Evolutionary conservation across 2,329 filamentous ascomycete species (phyloP), one percentile per base, ranked within the genome.

Genomic region (Volutella citrinella): DNA sequence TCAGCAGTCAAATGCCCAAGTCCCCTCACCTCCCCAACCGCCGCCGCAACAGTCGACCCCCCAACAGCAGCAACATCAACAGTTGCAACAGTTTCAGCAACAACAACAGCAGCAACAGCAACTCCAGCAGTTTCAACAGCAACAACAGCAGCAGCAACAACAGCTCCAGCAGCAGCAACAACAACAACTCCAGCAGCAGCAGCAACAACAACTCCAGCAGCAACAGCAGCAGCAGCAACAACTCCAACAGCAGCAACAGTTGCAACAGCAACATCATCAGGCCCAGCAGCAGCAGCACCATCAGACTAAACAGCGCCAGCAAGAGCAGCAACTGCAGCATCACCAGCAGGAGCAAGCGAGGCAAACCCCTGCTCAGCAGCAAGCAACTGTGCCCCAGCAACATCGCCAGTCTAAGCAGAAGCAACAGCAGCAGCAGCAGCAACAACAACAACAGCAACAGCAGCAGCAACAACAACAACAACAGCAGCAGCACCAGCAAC

Each of bases 71-170:
- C 35, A 39, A 4, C 41, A 43, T 14, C 40, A 45, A 13, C 45
- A 48, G 21, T 46, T 28, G 5, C 58, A 57, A 19, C 57, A 56
- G 14, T 52, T 54, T 18, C 49, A 53, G 12, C 54, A 56, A 4
- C 60, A 60, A 21, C 63, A 61, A 20, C 57, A 59, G 11, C 63
- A 63, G 21, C 59, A 54, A 5, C 51, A 54, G 6, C 60, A 62
- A 18, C 52, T 55, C 21, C 50, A 50, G 6, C 49, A 51, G 13
- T 52, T 50, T n/a, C n/a, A n/a, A n/a, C n/a, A 31, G 11, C 27
- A 34, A 12, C 54, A 56, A 2, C 52, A 55, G 4, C 49, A 51
- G 13, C 53, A 52, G 13, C 46, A 48, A 5, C 54, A 51, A 8
- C 52, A 57, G 6, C 52, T 57, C 8, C 60, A 56, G 17, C 55